Conservation (phyloP, 768 basidiomycete genomes). For the Macrolepiota dolichaula region DNA sequence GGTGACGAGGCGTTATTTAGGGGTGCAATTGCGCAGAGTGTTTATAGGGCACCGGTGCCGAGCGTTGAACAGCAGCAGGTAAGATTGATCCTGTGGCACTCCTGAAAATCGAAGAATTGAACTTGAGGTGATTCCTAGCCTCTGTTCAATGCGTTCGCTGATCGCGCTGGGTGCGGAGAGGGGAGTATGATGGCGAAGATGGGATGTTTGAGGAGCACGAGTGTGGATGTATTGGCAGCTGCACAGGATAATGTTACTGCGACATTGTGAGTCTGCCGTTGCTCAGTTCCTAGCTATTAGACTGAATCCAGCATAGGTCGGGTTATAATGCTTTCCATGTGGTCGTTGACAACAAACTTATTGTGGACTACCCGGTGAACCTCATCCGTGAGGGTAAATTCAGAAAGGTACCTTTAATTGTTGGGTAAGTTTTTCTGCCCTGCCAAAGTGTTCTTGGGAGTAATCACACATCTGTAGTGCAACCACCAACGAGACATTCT, state of each 20-base stretch:
- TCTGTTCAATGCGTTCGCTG: conserved; percentile 49
- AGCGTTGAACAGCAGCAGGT: conserved; percentile 52
- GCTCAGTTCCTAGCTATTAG: not conserved
- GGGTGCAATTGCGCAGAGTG: conserved; percentile 60
- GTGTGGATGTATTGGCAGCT: conserved; percentile 45
- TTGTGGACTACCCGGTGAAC: conserved; percentile 48
- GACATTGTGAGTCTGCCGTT: conserved; percentile 30
- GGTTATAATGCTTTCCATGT: conserved; percentile 48
- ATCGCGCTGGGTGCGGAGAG: conserved; percentile 44
- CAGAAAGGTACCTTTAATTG: conserved; percentile 50
- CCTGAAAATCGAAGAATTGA: not conserved
- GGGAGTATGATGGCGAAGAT: conserved; percentile 33
- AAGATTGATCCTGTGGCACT: conserved; percentile 3
- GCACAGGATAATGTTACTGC: conserved; percentile 50
- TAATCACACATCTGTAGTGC: conserved; percentile 28
- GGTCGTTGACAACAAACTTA: conserved; percentile 49
- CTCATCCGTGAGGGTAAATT: conserved; percentile 43
- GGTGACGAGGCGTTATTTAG: conserved; percentile 38
- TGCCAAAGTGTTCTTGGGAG: not conserved
- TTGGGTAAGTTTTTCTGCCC: conserved; percentile 39
- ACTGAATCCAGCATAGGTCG: conserved; percentile 21
- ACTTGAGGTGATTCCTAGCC: conserved; percentile 29
- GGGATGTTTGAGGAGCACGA: conserved; percentile 46
- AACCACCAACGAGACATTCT: conserved; percentile 58
- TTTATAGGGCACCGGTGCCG: conserved; percentile 50